Conservation (phyloP, 2,329 filamentous ascomycete species). For the Alternaria hordeiaustralica region DNA sequence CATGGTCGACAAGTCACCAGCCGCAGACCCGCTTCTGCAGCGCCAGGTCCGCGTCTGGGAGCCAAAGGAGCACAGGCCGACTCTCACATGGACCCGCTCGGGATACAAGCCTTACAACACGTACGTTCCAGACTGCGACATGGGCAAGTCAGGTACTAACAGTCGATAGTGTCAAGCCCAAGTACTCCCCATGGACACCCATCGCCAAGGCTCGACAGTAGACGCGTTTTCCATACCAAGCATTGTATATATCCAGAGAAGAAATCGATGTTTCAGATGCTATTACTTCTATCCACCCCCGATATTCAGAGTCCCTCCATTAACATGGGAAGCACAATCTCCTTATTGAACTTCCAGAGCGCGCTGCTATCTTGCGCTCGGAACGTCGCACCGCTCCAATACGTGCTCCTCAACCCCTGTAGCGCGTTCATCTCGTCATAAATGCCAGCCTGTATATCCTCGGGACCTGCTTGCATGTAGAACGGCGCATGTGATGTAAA, state of each 20-base stretch:
- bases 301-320: not conserved
- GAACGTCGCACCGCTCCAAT: slow-evolving; percentile 28
- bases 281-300: not conserved
- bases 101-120: slow-evolving; percentile 95
- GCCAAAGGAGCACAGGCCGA: slow-evolving; percentile 72
- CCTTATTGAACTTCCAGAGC: slow-evolving; percentile 41
- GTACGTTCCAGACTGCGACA: slow-evolving; percentile 63
- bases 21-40: slow-evolving; percentile 74
- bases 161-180: slow-evolving; percentile 54
- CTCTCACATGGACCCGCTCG: slow-evolving; percentile 75
- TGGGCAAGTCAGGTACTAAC: not conserved
- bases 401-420: slow-evolving; percentile 28
- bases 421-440: slow-evolving; percentile 32
- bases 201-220: slow-evolving; percentile 53
- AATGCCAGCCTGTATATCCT: slow-evolving; percentile 14
- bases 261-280: not conserved
- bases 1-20: slow-evolving; percentile 84
- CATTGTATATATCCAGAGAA: slow-evolving; percentile 32
- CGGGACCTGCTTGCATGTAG: not conserved
- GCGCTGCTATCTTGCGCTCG: slow-evolving; percentile 23
- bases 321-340: slow-evolving; percentile 19
- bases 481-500: not conserved
- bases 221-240: slow-evolving; percentile 20
- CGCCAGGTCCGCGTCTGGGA: slow-evolving; percentile 77
- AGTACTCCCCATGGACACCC: slow-evolving; percentile 58